Evolutionary conservation across 2,329 filamentous ascomycete species (phyloP).

Genomic region (Venturiaceae sp.): DNA sequence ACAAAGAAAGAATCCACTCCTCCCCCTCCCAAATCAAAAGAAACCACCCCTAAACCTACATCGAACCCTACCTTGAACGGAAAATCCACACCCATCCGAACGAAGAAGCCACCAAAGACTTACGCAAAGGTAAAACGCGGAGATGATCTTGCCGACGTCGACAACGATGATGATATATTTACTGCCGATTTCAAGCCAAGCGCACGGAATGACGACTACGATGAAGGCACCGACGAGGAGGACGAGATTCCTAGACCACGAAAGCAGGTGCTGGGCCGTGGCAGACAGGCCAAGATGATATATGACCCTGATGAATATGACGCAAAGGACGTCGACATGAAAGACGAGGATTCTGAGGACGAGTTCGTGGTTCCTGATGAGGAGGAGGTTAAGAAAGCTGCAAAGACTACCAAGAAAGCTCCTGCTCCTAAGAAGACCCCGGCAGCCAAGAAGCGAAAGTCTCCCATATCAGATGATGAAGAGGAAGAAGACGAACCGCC

Average conservation of each 20-base stretch:
- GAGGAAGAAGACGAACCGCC: slow-evolving; percentile 46
- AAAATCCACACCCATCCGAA: slow-evolving; percentile 5
- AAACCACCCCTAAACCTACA: slow-evolving; percentile 23
- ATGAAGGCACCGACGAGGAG: slow-evolving; percentile 57
- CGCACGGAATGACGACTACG: slow-evolving; percentile 60
- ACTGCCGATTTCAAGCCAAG: slow-evolving; percentile 60
- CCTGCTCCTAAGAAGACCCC: slow-evolving; percentile 2
- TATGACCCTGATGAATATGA: slow-evolving; percentile 30
- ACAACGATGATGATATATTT: slow-evolving; percentile 62
- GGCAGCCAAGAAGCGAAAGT: slow-evolving; percentile 44
- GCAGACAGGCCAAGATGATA: slow-evolving; percentile 30
- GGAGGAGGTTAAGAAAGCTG: slow-evolving; percentile 7
- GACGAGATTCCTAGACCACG: slow-evolving; percentile 43
- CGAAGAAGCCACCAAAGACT: slow-evolving; percentile 55
- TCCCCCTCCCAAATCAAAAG: slow-evolving; percentile 9
- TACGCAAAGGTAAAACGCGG: slow-evolving; percentile 21
- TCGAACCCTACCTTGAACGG: slow-evolving; percentile 30
- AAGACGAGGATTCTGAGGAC: slow-evolving; percentile 30
- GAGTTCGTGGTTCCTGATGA: slow-evolving; percentile 7
- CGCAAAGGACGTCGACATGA: slow-evolving; percentile 43
- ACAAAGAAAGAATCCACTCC: slow-evolving; percentile 13
- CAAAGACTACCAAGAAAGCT: background rate
- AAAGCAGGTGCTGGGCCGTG: slow-evolving; percentile 29
- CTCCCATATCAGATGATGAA: slow-evolving; percentile 40
- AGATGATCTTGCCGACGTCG: slow-evolving; percentile 24